A percentile compares a stretch with the other conserved stretches of the same genome.
Conservation (phyloP, 805 yeast genomes). For the Kockiozyma suomiensis region DNA sequence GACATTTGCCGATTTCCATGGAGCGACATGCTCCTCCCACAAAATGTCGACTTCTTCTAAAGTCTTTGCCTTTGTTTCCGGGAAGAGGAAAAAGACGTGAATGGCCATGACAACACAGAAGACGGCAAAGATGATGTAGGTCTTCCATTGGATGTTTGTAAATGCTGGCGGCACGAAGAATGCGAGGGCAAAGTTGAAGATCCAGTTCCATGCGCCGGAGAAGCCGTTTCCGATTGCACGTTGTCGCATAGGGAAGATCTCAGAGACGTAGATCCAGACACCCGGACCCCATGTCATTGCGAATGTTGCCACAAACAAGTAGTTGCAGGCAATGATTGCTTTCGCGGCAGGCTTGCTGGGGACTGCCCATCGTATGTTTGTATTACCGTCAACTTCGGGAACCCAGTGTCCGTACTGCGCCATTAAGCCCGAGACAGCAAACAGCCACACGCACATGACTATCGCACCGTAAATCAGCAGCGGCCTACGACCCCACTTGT, state of each 20-base stretch:
- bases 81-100: conserved; percentile 56
- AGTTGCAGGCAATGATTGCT: conserved; percentile 53
- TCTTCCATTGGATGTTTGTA: conserved; percentile 59
- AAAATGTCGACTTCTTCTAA: conserved; percentile 73
- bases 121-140: conserved; percentile 59
- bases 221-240: conserved; percentile 65
- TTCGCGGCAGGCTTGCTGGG: conserved; percentile 43
- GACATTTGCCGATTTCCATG: conserved; percentile 32
- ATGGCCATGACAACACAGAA: conserved; percentile 54
- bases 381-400: conserved; percentile 32
- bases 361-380: conserved; percentile 33
- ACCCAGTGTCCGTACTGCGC: conserved; percentile 34
- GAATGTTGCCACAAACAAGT: conserved; percentile 58
- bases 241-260: conserved; percentile 63
- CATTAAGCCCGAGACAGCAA: conserved; percentile 35
- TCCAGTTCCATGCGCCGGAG: conserved; percentile 66
- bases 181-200: conserved; percentile 65
- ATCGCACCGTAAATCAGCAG: conserved; percentile 39
- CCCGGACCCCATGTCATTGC: conserved; percentile 57
- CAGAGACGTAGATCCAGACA: conserved; percentile 65
- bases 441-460: conserved; percentile 29
- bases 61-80: conserved; percentile 71
- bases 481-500: conserved; percentile 65
- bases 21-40: conserved; percentile 39
- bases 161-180: conserved; percentile 46